Base-by-base conservation (phyloP, 2,329 filamentous ascomycete species). In the Trichoderma simmonsii region DNA sequence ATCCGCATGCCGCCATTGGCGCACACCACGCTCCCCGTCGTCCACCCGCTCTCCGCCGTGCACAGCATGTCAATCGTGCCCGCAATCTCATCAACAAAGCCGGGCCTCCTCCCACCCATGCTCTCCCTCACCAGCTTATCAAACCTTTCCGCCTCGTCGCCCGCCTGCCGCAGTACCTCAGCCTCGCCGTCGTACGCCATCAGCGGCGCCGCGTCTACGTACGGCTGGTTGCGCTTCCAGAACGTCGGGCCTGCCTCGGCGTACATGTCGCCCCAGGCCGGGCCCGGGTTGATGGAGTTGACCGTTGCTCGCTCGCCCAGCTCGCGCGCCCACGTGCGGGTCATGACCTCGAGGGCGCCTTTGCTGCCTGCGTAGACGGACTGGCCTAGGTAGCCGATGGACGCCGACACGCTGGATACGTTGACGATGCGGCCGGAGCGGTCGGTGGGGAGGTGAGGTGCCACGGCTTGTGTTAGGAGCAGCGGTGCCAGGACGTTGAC, bases 401-500 rank as follows among this genome's bases (percentile, higher is more conserved):
- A 83, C n/a, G 86, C 85, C 32, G 84, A 86, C 32, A 88, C 86
- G 72, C 85, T 88, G 6, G 86, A 88, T 67, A 89, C 80, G 79
- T 86, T 88, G 77, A 90, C 82, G 74, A 90, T 84, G 84, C 86
- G 72, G 81, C 87, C 74, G 85, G 90, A 74, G 90, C 90, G 82
- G 93, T 92, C 70, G 80, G 82, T 2, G 89, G 93, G 84, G 5
- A 97, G 86, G 81, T 91, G 90, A 0, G 90, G 91, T 36, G 90
- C 82, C 0, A 89, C 88, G 6, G 92, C 92, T 81, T 97, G 91
- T 30, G 93, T 88, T 15, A 97, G 85, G 2, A 97, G 86, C 26
- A 97, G 82, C 1, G 94, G 94, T 0, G 92, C 94, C 11, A 93
- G 87, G 26, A 97, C 94, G 78, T 97, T 97, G 82, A 96, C 87